These are phyloP conservation scores for peach (Prunus persica) DNA, from an alignment of 306 rosid genomes.

Conservation along the genomic window Prunus_persica_NCBIv2 NC_034010.1:27336001-27336500, in stretches of 20 bases:
- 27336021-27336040: neutral
- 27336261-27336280: slow-evolving; percentile 5
- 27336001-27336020: neutral
- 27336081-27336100: neutral
- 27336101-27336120: neutral
- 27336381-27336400: neutral
- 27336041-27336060: neutral
- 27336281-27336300: slow-evolving; percentile 5
- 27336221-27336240: neutral
- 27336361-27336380: neutral
- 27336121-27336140: neutral
- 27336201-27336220: neutral
- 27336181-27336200: neutral
- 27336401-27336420: neutral
- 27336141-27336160: neutral
- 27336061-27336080: neutral
- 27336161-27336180: neutral
- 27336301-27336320: neutral
- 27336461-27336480: neutral
- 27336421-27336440: neutral
- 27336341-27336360: neutral
- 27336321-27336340: neutral
- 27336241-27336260: neutral
- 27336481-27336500: neutral
- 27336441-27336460: neutral